Base-by-base conservation (phyloP, 163 green algal genomes). In the Prototheca cutis region DNA sequence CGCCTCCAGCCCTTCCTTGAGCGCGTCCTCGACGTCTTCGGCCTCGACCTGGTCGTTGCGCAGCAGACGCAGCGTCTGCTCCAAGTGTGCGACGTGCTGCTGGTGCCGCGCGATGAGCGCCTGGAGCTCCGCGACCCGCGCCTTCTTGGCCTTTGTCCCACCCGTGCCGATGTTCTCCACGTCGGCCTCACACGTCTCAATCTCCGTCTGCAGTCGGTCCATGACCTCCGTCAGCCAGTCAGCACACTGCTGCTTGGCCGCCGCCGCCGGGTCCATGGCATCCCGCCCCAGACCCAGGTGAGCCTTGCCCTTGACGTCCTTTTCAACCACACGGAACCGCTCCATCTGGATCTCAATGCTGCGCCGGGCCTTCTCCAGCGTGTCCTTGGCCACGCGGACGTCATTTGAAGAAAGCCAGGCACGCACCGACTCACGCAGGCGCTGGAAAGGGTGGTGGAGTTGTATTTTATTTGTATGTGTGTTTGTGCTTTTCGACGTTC, bases 1-100 rank as follows among this genome's bases (percentile, higher is more conserved):
- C 58, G 72, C 70, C 28, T 74, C 67, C 21, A 74, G 36, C 3
- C 48, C 48, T 7, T 74, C 67, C 17, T 28, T 21, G 48, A 74
- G 67, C 45, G 67, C 67, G 13, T 25, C 30, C 42, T 72, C 49
- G 55, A 74, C 67, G 42, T 72, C 67, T 18, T 74, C 67, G 0
- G 67, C 55, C 17, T 58, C 33, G 29, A 74, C 66, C 49, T 84
- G 78, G 58, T 97, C 92, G 69, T 98, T 98, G 77, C 98, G 89
- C 29, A 98, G 79, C 71, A 95, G 87, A 10, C 92, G 78, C 61
- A 98, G 72, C 59, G 91, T 76, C 77, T 86, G 77, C 73, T 99
- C 92, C 47, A 99, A 63, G 53, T 81, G 77, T 21, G 62, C 62
- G 7, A 95, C 79, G 75, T 99, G 92, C 58, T 87, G 73, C 63